Conservation (phyloP, 2,329 filamentous ascomycete genomes). For the Botrytis elliptica region DNA sequence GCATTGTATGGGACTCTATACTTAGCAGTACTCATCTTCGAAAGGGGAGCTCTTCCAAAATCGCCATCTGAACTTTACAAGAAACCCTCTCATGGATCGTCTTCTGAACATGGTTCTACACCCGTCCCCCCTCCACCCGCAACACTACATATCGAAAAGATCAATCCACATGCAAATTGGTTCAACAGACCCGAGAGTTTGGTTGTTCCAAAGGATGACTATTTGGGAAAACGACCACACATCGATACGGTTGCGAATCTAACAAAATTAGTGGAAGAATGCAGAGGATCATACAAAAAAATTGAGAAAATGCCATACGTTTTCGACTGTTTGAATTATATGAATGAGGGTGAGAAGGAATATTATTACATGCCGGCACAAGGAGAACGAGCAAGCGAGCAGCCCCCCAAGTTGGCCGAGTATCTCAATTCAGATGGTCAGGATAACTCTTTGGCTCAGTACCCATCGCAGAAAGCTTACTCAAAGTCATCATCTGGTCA, state of each 20-base stretch:
- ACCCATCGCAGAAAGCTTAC: constrained; percentile 40
- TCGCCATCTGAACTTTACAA: constrained; percentile 35
- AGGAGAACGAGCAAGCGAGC: constrained; percentile 38
- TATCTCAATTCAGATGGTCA: constrained; percentile 40
- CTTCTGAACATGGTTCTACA: constrained; percentile 23
- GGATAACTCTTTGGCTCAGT: constrained; percentile 38
- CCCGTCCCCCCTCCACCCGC: constrained; percentile 25
- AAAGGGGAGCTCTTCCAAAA: constrained; percentile 34
- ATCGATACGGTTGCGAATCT: constrained; percentile 54
- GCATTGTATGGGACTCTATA: constrained; percentile 35
- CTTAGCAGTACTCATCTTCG: constrained; percentile 32
- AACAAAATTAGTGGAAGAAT: constrained; percentile 51
- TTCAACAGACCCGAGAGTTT: constrained; percentile 53
- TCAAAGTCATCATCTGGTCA: constrained; percentile 47
- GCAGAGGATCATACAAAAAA: constrained; percentile 51
- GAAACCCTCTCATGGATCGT: constrained; percentile 26
- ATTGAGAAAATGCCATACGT: constrained; percentile 56
- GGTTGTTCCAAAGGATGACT: constrained; percentile 52
- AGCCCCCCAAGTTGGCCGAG: constrained; percentile 37
- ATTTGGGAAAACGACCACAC: constrained; percentile 49
- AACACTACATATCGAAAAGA: constrained; percentile 42
- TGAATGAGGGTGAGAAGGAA: constrained; percentile 48
- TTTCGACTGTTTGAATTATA: constrained; percentile 51
- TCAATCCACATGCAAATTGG: constrained; percentile 53
- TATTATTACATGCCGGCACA: constrained; percentile 49